Evolutionary conservation across 176 grass and related monocot genomes (phyloP).

Genomic region (Ensete ventricosum): DNA sequence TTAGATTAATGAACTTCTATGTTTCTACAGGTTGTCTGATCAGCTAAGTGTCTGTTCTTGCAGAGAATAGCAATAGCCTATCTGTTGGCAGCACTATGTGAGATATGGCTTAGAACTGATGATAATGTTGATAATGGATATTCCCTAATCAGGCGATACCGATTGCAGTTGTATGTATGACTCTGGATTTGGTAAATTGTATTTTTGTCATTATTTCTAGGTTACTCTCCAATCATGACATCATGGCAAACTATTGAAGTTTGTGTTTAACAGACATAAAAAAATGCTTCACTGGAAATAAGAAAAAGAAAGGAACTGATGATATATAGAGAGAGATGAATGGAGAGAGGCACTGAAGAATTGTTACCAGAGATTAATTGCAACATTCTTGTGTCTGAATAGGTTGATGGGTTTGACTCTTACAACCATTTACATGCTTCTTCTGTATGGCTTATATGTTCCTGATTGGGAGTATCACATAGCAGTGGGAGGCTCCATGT

Average conservation of each 20-base stretch:
- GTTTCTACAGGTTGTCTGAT: no score
- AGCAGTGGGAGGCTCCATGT: conserved; percentile 26
- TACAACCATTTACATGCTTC: conserved; percentile 37
- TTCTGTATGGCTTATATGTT: conserved; percentile 60
- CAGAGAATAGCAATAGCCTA: conserved; percentile 89
- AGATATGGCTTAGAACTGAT: conserved; percentile 72
- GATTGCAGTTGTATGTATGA: conserved; percentile 37
- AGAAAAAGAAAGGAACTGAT: not conserved
- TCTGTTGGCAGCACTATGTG: conserved; percentile 54
- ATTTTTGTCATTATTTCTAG: no score
- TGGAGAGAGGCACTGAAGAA: no score
- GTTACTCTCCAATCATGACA: not conserved
- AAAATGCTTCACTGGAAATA: not conserved
- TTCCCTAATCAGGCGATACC: conserved; percentile 52
- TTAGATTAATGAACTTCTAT: no score
- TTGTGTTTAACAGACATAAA: not conserved
- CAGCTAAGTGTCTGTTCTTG: conserved; percentile 14
- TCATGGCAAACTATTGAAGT: not conserved
- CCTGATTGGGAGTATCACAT: conserved; percentile 56
- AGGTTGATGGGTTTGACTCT: conserved; percentile 31
- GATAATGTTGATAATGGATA: conserved; percentile 36
- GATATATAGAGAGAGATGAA: not conserved
- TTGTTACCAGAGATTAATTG: not conserved
- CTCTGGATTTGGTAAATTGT: not conserved
- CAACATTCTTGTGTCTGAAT: conserved; percentile 1